Conservation (phyloP, 2,329 filamentous ascomycete species). For the Epicoccum sorghinum region DNA sequence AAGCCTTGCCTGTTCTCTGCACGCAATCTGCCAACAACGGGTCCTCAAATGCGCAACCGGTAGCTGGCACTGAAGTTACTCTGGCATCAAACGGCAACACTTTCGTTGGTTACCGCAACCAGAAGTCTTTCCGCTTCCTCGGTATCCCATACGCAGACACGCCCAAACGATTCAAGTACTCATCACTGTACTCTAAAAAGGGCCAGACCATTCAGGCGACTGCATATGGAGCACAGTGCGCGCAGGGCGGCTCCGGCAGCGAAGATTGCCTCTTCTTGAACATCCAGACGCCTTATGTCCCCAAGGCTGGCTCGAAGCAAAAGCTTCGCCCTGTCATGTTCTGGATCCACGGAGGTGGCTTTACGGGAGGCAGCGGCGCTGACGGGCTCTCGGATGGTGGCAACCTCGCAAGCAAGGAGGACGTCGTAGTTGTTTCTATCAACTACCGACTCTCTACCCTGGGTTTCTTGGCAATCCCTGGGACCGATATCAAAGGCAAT, state of each 20-base stretch:
- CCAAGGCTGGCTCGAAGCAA: slow-evolving; percentile 46
- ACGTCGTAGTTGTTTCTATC: slow-evolving; percentile 60
- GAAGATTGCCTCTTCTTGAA: slow-evolving; percentile 35
- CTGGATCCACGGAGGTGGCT: slow-evolving; percentile 69
- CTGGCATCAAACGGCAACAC: slow-evolving; percentile 53
- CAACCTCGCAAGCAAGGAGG: slow-evolving; percentile 62
- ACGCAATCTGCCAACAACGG: slow-evolving; percentile 55
- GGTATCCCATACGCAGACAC: slow-evolving; percentile 56
- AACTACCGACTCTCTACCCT: slow-evolving; percentile 28
- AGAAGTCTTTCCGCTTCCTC: slow-evolving; percentile 56
- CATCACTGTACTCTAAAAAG: slow-evolving; percentile 52
- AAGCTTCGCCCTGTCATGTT: slow-evolving; percentile 48
- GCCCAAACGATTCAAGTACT: slow-evolving; percentile 55
- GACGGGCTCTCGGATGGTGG: slow-evolving; percentile 56
- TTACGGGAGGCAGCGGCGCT: slow-evolving; percentile 60
- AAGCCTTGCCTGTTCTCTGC: slow-evolving; percentile 57
- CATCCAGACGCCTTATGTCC: slow-evolving; percentile 41
- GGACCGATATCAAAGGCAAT: slow-evolving; percentile 42
- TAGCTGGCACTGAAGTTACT: slow-evolving; percentile 42
- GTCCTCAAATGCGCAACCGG: slow-evolving; percentile 27
- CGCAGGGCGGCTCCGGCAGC: slow-evolving; percentile 48
- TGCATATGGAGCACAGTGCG: slow-evolving; percentile 54
- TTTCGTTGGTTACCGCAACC: slow-evolving; percentile 59
- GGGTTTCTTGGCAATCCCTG: slow-evolving; percentile 15
- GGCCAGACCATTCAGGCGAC: slow-evolving; percentile 56